Base-by-base conservation (phyloP, 805 yeast species). In the Debaryomyces castellii region DNA sequence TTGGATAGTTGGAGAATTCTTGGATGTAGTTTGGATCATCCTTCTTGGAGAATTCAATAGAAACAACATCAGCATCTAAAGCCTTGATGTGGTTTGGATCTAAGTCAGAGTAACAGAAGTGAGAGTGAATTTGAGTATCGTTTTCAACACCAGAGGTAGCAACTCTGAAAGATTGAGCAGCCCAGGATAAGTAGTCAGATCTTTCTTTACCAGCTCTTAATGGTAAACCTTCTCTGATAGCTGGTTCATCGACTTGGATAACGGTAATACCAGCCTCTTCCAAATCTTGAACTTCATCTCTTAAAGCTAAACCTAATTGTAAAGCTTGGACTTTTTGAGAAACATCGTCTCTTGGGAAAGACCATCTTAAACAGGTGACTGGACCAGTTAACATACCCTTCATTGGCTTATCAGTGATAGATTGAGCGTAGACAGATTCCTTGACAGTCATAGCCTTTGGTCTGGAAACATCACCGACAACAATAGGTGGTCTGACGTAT, bases 321-420 rank as follows among this genome's bases (percentile, higher is more conserved):
- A 87, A 82, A 61, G 97, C 89, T 81, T 94, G 99, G 59, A 83
- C 81, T 80, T 87, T 82, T 78, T 87, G 91, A 53, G 96, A 79
- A 60, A 92, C 87, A 67, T 94, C 99, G 71, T 91, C 92, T 87
- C 99, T 89, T 81, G 99, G 99, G 97, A 94, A 94, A 63, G 99
- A 94, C 99, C 99, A 94, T 85, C 99, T 89, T 74, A 94, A 86
- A 78, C 96, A 89, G 70, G 99, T 94, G 65, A 94, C 94, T 73
- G 99, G 99, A 78, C 99, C 99, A 70, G 99, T 91, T 73, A 94
- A 86, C 99, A 94, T 94, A 89, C 99, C 99, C 84, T 94, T 94
- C 83, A 94, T 88, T 70, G 97, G 97, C 81, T 87, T 88, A 64
- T 82, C 75, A 66, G 97, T 90, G 71, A 94, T 76, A 54, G 96